Evolutionary conservation across 2,329 filamentous ascomycete genomes (phyloP), one percentile per base, ranked within the genome.

Genomic region (Rutstroemia sp.): DNA sequence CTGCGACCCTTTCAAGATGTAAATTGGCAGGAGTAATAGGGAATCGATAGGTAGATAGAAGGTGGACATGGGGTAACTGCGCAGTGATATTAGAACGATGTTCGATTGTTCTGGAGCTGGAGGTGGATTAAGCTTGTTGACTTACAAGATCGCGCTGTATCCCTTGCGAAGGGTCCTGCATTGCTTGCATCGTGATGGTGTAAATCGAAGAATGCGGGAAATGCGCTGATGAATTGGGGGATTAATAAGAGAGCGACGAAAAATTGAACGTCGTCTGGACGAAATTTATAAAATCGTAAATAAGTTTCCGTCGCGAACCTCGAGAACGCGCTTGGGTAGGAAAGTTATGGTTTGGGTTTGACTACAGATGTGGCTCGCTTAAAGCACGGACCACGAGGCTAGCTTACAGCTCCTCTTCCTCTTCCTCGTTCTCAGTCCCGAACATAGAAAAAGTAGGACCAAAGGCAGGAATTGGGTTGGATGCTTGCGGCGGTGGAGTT

Each of bases 11-110:
- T 57, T 87, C 82, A 30, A 88, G 77, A 64, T 86, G 83, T 63
- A 95, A 78, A 34, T 55, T 47, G 52, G 82, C 80, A 51, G 83
- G 83, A 67, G 88, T 82, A 58, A 82, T 74, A 2, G 92, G 88
- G 72, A 92, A 96, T 66, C 87, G 82, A 70, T 87, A 88, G 42
- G 85, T 86, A 49, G 91, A 96, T 61, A 96, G 78, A 60, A 96
- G 83, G 71, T 97, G 92, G 65, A 96, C 83, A 75, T 97, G 92
- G 17, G 61, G 61, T 60, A 64, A 64, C 65, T 67, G 48, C 34
- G 40, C 38, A 44, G 38, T 47, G n/a, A 48, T 16, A 55, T 64
- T 53, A 64, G 61, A 48, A 52, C n/a, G 25, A 21, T 5, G 21
- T 42, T 56, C 30, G 58, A 38, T 39, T 46, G 25, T 36, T 46